Percentiles rank a stretch among this genome's conserved stretches.
These are phyloP conservation scores for Mycena sp. DNA, from an alignment of 1,284 basidiomycete species.

Conservation along the genomic window DNA sequence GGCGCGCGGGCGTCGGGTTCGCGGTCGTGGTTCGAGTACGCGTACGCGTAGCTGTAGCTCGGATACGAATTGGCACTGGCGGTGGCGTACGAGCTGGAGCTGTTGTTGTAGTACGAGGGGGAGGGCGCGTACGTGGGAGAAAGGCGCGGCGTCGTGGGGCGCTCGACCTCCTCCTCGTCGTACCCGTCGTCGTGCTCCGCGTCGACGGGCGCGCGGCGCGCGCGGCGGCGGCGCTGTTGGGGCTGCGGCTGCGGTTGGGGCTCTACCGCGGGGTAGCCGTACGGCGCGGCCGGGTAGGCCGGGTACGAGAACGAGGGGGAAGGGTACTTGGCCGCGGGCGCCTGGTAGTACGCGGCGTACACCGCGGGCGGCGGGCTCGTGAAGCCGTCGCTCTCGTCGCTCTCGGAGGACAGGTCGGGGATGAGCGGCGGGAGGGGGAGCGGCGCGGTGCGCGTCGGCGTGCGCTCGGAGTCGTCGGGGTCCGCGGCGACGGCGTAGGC, in stretches of 20 bases:
- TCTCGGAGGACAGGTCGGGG: constrained; percentile 68
- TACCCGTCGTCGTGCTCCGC: constrained; percentile 16
- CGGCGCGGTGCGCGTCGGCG: constrained; percentile 28
- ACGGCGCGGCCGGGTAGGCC: not conserved
- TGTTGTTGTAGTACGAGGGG: no score
- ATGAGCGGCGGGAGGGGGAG: constrained; percentile 52
- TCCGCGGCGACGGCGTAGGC: constrained; percentile 15
- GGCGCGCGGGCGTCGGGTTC: no score
- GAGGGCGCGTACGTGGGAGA: no score
- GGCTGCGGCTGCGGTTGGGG: not conserved
- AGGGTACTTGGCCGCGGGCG: not conserved
- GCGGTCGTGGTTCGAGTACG: no score
- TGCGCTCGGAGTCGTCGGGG: constrained; percentile 20
- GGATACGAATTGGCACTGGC: no score
- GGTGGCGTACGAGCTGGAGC: no score
- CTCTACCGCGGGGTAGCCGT: not conserved
- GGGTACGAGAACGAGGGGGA: not conserved
- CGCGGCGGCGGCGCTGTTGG: not conserved
- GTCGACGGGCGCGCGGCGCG: not conserved
- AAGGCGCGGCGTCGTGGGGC: no score
- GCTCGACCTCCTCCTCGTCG: constrained; percentile 28
- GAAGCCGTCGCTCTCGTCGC: constrained; percentile 68
- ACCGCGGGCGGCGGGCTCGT: constrained; percentile 43
- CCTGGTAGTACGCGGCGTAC: not conserved
- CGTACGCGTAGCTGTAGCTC: no score